Percentiles rank a stretch among this genome's conserved stretches.
These are phyloP conservation scores for Coniochaeta sp. DNA, from an alignment of 2,329 filamentous ascomycete species.

Conservation along the genomic window DNA sequence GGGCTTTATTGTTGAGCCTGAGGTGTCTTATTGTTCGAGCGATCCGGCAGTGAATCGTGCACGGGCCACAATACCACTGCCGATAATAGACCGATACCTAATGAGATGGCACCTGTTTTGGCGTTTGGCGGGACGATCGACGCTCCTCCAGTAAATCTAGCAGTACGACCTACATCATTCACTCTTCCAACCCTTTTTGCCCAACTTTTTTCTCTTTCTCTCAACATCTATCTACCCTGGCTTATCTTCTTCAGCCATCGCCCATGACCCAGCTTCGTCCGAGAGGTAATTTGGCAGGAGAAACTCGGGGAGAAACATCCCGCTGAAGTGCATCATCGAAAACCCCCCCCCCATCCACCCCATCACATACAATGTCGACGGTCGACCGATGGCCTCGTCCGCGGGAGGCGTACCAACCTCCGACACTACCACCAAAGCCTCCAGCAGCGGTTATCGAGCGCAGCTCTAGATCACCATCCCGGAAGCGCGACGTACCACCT, in stretches of 20 bases:
- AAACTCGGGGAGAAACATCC: background rate
- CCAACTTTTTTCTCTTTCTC: background rate
- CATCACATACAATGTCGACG: slow-evolving; percentile 41
- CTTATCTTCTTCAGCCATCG: background rate
- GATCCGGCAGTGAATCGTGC: too few species aligned
- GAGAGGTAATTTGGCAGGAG: background rate
- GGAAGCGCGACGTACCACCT: slow-evolving; percentile 50
- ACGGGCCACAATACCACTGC: background rate
- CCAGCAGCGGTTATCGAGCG: slow-evolving; percentile 23
- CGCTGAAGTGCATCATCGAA: background rate
- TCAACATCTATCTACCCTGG: background rate
- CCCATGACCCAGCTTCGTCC: background rate
- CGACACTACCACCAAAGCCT: slow-evolving; percentile 32
- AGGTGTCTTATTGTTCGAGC: too few species aligned
- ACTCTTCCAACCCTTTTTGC: background rate
- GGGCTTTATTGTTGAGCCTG: too few species aligned
- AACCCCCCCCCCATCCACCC: background rate
- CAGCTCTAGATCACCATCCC: slow-evolving; percentile 42
- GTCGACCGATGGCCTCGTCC: slow-evolving; percentile 52
- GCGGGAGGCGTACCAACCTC: slow-evolving; percentile 51
- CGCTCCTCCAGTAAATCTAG: background rate
- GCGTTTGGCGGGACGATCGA: background rate
- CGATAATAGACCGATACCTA: too few species aligned
- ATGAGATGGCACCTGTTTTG: background rate
- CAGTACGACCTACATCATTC: background rate